Evolutionary conservation across 169 alveolate genomes (phyloP), one percentile per base, ranked within the genome.

Genomic region (Theileria sp.): DNA sequence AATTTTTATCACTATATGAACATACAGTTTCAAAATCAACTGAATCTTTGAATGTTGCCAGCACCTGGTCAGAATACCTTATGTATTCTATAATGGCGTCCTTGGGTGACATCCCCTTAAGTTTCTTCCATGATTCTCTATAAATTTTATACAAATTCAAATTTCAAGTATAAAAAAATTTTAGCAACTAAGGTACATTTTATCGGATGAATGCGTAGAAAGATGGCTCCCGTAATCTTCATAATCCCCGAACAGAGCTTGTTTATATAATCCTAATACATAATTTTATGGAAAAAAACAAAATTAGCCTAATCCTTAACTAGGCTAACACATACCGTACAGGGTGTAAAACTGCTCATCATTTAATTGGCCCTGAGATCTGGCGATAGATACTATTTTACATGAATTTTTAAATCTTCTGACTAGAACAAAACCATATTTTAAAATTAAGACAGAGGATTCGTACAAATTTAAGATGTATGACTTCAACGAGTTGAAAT

Each of bases 11-110:
- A 10, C 75, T 79, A 21, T 15, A 0, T 13, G 38, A 3, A 44
- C 54, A 44, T 4, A 44, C 54, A 3, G 54, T 10, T 44, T 44
- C 54, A 7, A 44, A 44, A 44, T 44, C 54, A 13, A 1, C 54
- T 44, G 54, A 44, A 10, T 44, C 54, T 44, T 44, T 44, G 15
- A 44, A 44, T 13, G 54, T 44, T 12, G 56, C 58, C 51, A 66
- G 26, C 26, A 66, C 32, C 28, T 32, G 25, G 4, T 66, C 23
- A 19, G 77, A 79, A 7, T 56, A 17, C 17, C 54, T 68, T 9
- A 81, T 77, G 82, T 81, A 81, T n/a, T 65, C 74, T 13, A 60
- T 26, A 80, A 54, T 62, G 28, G 88, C 83, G 5, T 74, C 88
- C 73, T 60, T 62, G 30, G 62, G 65, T 5, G 85, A 65, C 88